Evolutionary conservation across 805 yeast genomes (phyloP), one percentile per base, ranked within the genome.

Genomic region (Sungouiella blattae): DNA sequence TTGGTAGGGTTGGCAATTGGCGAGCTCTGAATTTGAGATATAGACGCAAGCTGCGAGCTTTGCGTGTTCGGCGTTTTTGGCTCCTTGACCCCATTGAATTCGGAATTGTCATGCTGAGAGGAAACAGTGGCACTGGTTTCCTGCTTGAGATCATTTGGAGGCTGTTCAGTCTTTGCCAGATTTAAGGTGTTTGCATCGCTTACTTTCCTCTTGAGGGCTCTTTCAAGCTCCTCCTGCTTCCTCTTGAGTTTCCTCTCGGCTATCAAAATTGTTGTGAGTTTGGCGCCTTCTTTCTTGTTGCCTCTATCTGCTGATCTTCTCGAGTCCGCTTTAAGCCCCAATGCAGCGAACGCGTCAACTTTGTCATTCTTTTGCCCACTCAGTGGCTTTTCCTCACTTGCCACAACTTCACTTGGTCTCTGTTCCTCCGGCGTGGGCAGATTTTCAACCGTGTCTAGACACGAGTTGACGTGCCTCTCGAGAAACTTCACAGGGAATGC

Each of bases 401-500:
- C 13, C n/a, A 12, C 28, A n/a, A n/a, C n/a, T n/a, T n/a, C n/a
- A n/a, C n/a, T n/a, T 12, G 30, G 32, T 5, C 35, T 17, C 32
- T 27, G 25, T 26, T 32, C 33, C 11, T 32, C 37, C 24, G 33
- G 40, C 14, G 28, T 41, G 22, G 23, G 24, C 11, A 18, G 13
- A n/a, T n/a, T n/a, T 18, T 55, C 64, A 13, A 47, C 55, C 5
- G 49, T 47, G 36, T 67, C 73, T 35, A 67, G 52, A 36, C 73
- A 67, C 11, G 49, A 34, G 35, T 67, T 67, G 11, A 66, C 73
- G 36, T 67, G 73, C 15, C 61, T 46, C 42, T 66, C 71, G 5
- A 67, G 49, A 13, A 57, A 46, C 4, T 36, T 36, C 4, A 35
- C 35, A 3, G 56, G 47, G 21, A 64, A 51, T 4, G 16, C 20